Base-by-base conservation (phyloP, 2,329 filamentous ascomycete species). In the Curvularia sp. region DNA sequence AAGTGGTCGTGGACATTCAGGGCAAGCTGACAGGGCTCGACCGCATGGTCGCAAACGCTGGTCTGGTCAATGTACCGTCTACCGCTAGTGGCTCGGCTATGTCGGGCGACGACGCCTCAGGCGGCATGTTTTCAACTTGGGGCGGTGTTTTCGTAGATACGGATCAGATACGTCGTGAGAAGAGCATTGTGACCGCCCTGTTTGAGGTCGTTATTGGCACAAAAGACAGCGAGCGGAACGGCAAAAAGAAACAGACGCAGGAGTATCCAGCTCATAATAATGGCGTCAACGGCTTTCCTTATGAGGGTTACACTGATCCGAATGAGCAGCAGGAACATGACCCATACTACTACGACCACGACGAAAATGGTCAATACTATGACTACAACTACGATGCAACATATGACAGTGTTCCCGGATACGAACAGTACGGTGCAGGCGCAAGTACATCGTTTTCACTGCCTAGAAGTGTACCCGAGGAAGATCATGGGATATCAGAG, bases 181-280 rank as follows among this genome's bases (percentile, higher is more conserved):
- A 97, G 73, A 92, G 92, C 8, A 92, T 98, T n/a, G 89, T 97
- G 21, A 89, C 89, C 0, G 91, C 93, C 53, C 84, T 89, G 0
- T 94, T 97, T 68, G 93, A 97, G 74, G 86, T 97, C 13, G 82
- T 96, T 1, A 88, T 98, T 19, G 95, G 95, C 1, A 97, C 93
- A 0, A 85, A 85, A 34, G 93, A 99, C 75, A 94, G 88, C 66
- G 85, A 84, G 59, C 60, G 74, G 46, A 82, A 83, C 56, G 82
- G 80, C 56, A 82, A 82, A 67, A 74, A 70, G 46, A 79, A 74
- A 67, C 74, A 74, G 48, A 63, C 65, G 21, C 60, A 65, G n/a
- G 61, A 54, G n/a, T 27, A 54, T 1, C 12, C 52, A 1, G 60
- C 66, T 9, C 53, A 43, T 13, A 59, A 67, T 12, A 53, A 66